Base-by-base conservation (phyloP, 108 stramenopile genomes). In the Cylindrotheca fusiformis region DNA sequence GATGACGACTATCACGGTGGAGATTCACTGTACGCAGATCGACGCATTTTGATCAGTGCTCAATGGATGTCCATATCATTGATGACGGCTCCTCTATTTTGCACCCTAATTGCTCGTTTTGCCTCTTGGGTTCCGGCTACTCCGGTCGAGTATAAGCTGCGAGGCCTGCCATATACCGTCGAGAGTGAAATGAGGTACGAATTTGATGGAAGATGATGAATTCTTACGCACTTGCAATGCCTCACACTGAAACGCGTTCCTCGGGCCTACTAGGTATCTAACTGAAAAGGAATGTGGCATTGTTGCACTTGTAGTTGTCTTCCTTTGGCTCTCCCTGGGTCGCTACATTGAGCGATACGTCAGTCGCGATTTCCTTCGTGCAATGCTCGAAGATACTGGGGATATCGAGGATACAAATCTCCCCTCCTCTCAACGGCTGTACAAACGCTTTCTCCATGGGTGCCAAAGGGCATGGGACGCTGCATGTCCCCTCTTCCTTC, bases 1-100 rank as follows among this genome's bases (percentile, higher is more conserved):
- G 78, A 79, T 22, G 77, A 80, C 22, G 80, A 82, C 53, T 67
- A 71, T 52, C 51, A 72, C 23, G 59, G 60, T 19, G 49, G 51
- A 19, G 69, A 63, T 17, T 61, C 80, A 0, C 63, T 80, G 3
- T 67, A 70, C 32, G 77, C 83, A 6, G 82, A 88, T 58, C 76
- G 87, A 23, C 75, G 78, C 3, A 65, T 88, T 41, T 55, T 88
- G 51, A 85, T 88, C 58, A 81, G 77, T 24, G 53, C 71, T 0
- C 84, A 85, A 22, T 88, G 84, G 84, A 29, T 85, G 6, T 69
- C 70, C 45, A 81, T 85, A 21, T 75, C 84, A 18, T 52, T 85
- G 12, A 78, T 78, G 73, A 48, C 67, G 25, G 63, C 51, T 18
- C 81, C 87, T 4, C 63, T 88, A 17, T 59, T 81, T 19, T 75